phyloP scores from a whole-genome alignment of 805 yeast genomes.

The Vanderwaltozyma yarrowii region DNA sequence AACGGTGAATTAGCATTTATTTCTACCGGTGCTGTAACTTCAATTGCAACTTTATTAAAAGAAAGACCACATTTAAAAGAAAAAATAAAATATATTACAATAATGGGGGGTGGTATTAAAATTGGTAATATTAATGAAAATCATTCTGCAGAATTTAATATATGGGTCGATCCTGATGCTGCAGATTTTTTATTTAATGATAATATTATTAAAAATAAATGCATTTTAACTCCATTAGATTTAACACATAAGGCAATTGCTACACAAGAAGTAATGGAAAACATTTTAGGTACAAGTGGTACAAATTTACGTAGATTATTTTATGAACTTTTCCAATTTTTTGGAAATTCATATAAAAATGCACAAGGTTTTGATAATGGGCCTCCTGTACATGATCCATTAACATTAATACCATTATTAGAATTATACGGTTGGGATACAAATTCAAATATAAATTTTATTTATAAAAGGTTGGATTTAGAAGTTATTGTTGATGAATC shows the following conservation, averaged over 20 bases:
- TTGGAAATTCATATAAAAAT: constrained; percentile 36
- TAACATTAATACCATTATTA: constrained; percentile 53
- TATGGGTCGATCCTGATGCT: constrained; percentile 67
- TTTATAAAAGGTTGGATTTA: constrained; percentile 18
- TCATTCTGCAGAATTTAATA: constrained; percentile 61
- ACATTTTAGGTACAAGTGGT: constrained; percentile 30
- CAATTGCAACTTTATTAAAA: constrained; percentile 46
- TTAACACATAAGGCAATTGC: constrained; percentile 54
- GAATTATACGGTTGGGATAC: constrained; percentile 31
- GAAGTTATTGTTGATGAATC: constrained; percentile 27
- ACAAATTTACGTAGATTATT: constrained; percentile 44
- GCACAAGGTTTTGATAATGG: constrained; percentile 40
- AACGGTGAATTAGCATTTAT: constrained; percentile 47
- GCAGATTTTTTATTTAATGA: constrained; percentile 48
- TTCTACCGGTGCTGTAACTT: constrained; percentile 74
- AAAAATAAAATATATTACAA: constrained; percentile 43
- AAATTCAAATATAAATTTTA: constrained; percentile 10
- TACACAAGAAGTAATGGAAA: constrained; percentile 31
- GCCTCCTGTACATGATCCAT: constrained; percentile 76
- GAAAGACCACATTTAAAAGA: constrained; percentile 44
- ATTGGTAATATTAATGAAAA: constrained; percentile 41
- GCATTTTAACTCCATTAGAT: constrained; percentile 54
- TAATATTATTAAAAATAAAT: constrained; percentile 36
- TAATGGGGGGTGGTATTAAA: constrained; percentile 64
- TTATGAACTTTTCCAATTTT: constrained; percentile 43